A percentile compares a stretch with the other conserved stretches of the same genome.
phyloP scores from a whole-genome alignment of 1,284 basidiomycete species.

The Rhodotorula sp. region DNA sequence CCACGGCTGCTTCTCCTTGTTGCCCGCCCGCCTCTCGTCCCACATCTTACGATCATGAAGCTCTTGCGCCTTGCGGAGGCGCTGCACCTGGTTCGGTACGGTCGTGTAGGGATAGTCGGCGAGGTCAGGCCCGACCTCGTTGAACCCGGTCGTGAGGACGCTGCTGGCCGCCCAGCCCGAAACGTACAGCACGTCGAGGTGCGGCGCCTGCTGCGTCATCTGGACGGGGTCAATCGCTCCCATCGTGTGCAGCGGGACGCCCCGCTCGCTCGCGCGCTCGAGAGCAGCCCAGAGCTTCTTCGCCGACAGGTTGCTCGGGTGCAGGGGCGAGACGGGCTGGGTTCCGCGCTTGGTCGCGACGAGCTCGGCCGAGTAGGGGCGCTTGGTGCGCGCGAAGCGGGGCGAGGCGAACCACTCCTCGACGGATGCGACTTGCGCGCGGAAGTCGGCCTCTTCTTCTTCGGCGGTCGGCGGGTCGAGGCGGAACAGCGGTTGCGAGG shows the following conservation, averaged over 20 bases:
- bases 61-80: slow-evolving; percentile 80
- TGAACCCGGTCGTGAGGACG: slow-evolving; percentile 82
- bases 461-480: slow-evolving; percentile 65
- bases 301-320: slow-evolving; percentile 70
- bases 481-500: slow-evolving; percentile 55
- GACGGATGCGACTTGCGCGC: slow-evolving; percentile 65
- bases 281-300: slow-evolving; percentile 77
- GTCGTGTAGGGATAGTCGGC: slow-evolving; percentile 95
- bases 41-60: slow-evolving; percentile 84
- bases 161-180: slow-evolving; percentile 93
- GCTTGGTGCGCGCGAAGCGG: slow-evolving; percentile 70
- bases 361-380: slow-evolving; percentile 74
- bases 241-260: slow-evolving; percentile 77
- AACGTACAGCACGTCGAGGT: slow-evolving; percentile 91
- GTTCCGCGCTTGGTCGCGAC: slow-evolving; percentile 87
- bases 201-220: slow-evolving; percentile 93
- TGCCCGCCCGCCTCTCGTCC: slow-evolving; percentile 66
- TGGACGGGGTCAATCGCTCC: slow-evolving; percentile 89
- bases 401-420: slow-evolving; percentile 71
- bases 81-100: slow-evolving; percentile 87
- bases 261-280: slow-evolving; percentile 64
- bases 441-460: slow-evolving; percentile 68
- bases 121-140: slow-evolving; percentile 96
- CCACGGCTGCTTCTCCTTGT: slow-evolving; percentile 59
- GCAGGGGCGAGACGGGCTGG: slow-evolving; percentile 73